These are phyloP conservation scores for Bruguiera hainesii DNA, from an alignment of 441 rosid species.

Conservation along the genomic window DNA sequence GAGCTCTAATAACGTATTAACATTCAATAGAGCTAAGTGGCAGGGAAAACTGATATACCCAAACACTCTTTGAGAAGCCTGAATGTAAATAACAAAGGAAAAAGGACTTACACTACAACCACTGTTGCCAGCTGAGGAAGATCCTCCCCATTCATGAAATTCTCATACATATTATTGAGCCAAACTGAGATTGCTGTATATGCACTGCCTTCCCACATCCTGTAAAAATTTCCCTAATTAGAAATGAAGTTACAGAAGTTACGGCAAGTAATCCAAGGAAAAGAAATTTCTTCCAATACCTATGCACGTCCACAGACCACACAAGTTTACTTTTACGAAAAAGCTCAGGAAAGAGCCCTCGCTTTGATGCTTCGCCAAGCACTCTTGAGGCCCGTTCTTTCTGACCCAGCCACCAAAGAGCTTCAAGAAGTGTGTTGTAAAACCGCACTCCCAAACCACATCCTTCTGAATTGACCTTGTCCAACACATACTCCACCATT, in stretches of 20 bases:
- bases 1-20: no score
- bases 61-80: neutral
- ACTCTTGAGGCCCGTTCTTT: slow-evolving; percentile 85
- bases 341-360: slow-evolving; percentile 88
- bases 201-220: slow-evolving; percentile 93
- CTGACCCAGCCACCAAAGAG: slow-evolving; percentile 97
- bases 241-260: slow-evolving; percentile 8
- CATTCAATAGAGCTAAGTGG: neutral
- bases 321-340: slow-evolving; percentile 79
- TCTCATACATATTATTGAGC: slow-evolving; percentile 59
- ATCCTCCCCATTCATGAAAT: slow-evolving; percentile 54
- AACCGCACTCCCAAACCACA: slow-evolving; percentile 86
- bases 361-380: slow-evolving; percentile 72
- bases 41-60: neutral
- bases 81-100: slow-evolving; percentile 12
- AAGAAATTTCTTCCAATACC: slow-evolving; percentile 37
- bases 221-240: slow-evolving; percentile 35
- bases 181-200: slow-evolving; percentile 74
- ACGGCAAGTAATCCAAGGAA: slow-evolving; percentile 2
- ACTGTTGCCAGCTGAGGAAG: slow-evolving; percentile 84
- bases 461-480: slow-evolving; percentile 86
- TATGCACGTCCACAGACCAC: slow-evolving; percentile 89
- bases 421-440: slow-evolving; percentile 86
- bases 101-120: slow-evolving; percentile 73
- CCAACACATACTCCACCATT: slow-evolving; percentile 88